A percentile compares a stretch with the other conserved stretches of the same genome.
Evolutionary conservation across 2,329 filamentous ascomycete genomes (phyloP).

Genomic region (Fusarium vanettenii): DNA sequence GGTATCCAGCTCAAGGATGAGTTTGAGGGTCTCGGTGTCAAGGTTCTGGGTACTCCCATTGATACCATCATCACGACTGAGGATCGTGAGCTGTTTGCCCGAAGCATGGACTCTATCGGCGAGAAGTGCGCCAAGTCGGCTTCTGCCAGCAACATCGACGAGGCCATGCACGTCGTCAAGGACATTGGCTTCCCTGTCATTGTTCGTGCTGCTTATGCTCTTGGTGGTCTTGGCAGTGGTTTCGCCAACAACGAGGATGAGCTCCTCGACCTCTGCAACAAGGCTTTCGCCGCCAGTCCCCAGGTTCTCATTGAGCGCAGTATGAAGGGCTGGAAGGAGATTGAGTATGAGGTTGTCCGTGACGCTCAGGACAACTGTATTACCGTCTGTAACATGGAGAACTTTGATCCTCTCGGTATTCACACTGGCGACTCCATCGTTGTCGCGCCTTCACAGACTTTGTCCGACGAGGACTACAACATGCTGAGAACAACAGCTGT

Average conservation of each 20-base stretch:
- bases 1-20: slow-evolving; percentile 98
- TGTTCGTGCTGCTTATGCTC: slow-evolving; percentile 93
- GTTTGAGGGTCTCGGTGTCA: slow-evolving; percentile 90
- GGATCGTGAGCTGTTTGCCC: slow-evolving; percentile 95
- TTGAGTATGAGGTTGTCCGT: slow-evolving; percentile 97
- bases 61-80: slow-evolving; percentile 99
- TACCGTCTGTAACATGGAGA: slow-evolving; percentile 86
- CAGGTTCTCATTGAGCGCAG: slow-evolving; percentile 97
- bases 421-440: slow-evolving; percentile 99
- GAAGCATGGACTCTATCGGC: slow-evolving; percentile 97
- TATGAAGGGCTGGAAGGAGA: slow-evolving; percentile 99
- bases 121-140: slow-evolving; percentile 99
- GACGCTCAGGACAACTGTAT: slow-evolving; percentile 99
- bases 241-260: slow-evolving; percentile 91
- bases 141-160: slow-evolving; percentile 87
- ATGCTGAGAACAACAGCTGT: slow-evolving; percentile 98
- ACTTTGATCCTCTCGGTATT: slow-evolving; percentile 97
- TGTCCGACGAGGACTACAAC: slow-evolving; percentile 99
- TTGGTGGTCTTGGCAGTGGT: slow-evolving; percentile 94
- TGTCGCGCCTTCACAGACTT: slow-evolving; percentile 94
- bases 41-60: slow-evolving; percentile 95
- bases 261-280: slow-evolving; percentile 88
- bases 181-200: slow-evolving; percentile 97
- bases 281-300: slow-evolving; percentile 93
- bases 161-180: slow-evolving; percentile 89